A percentile compares a stretch with the other conserved stretches of the same genome.
Evolutionary conservation across 2,329 filamentous ascomycete species (phyloP).

Genomic region (Aspergillus sojae): DNA sequence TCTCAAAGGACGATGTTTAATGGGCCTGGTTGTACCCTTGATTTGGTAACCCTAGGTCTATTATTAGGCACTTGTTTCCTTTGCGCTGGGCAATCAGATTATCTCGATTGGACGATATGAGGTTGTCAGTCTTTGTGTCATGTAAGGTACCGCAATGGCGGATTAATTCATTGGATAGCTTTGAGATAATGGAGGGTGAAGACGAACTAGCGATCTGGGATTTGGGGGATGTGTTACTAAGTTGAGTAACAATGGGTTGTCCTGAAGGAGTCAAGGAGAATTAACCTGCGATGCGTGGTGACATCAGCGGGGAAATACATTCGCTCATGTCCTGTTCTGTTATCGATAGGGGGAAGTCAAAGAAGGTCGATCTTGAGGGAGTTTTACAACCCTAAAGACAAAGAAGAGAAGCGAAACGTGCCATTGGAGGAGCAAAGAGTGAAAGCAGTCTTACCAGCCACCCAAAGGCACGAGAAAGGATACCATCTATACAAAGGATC

Average conservation of each 20-base stretch:
- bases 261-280: background rate
- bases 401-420: background rate
- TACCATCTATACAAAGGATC: background rate
- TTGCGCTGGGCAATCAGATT: background rate
- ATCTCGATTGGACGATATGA: background rate
- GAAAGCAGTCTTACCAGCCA: background rate
- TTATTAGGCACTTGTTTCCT: background rate
- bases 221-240: background rate
- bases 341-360: background rate
- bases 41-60: background rate
- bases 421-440: background rate
- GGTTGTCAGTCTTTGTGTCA: background rate
- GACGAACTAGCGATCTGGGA: background rate
- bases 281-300: background rate
- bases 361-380: background rate
- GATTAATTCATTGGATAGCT: background rate
- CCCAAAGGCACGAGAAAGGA: background rate
- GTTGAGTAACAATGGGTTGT: background rate
- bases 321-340: background rate
- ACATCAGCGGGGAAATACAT: background rate
- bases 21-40: background rate
- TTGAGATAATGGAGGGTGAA: background rate
- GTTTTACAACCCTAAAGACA: background rate
- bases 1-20: background rate
- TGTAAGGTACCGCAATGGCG: background rate